These are phyloP conservation scores for Chaetoceros muelleri DNA, from an alignment of 108 stramenopile species.

Conservation along the genomic window DNA sequence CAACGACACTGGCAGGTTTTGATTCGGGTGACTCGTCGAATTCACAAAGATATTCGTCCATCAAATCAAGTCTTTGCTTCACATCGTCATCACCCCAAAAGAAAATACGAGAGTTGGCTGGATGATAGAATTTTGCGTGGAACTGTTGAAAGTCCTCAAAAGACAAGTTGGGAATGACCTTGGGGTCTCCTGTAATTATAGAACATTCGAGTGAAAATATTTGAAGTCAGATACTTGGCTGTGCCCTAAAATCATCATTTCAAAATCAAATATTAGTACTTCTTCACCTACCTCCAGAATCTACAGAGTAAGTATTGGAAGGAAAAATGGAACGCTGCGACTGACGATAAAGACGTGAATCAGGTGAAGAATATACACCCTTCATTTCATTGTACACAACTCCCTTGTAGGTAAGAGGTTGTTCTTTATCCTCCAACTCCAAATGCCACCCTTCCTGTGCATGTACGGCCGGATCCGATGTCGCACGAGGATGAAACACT, in stretches of 20 bases:
- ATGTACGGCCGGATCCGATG: conserved; percentile 82
- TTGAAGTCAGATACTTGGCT: too few species aligned
- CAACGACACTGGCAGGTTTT: conserved; percentile 43
- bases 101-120: conserved; percentile 91
- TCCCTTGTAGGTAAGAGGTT: conserved; percentile 92
- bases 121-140: conserved; percentile 91
- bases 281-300: too few species aligned
- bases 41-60: conserved; percentile 86
- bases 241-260: too few species aligned
- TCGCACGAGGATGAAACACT: conserved; percentile 89
- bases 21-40: conserved; percentile 69
- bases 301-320: conserved; percentile 91
- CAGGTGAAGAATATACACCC: conserved; percentile 94
- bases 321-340: conserved; percentile 90
- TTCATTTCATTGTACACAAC: conserved; percentile 99
- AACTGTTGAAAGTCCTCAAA: conserved; percentile 93
- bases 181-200: too few species aligned
- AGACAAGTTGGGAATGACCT: conserved; percentile 84
- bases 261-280: too few species aligned
- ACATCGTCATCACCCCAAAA: conserved; percentile 93
- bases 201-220: too few species aligned
- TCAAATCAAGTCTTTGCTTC: conserved; percentile 67
- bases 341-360: conserved; percentile 78
- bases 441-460: conserved; percentile 98
- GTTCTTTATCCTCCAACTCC: conserved; percentile 81